Evolutionary conservation across 2,329 filamentous ascomycete species (phyloP).

Genomic region (Chrysoporthe puriensis): DNA sequence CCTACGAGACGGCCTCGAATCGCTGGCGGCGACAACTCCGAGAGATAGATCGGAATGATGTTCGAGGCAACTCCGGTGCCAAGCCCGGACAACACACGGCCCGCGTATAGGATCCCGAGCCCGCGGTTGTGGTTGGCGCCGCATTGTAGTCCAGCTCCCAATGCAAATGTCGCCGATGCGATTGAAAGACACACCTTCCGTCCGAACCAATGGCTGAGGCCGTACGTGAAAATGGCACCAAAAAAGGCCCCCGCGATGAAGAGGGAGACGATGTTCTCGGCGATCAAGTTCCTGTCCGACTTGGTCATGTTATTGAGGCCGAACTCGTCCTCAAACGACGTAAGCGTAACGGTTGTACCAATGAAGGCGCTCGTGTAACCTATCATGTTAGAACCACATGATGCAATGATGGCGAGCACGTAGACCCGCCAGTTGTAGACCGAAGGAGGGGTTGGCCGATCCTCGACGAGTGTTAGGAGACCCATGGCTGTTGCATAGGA

Average conservation of each 20-base stretch:
- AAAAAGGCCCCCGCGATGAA: constrained; percentile 26
- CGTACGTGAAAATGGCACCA: constrained; percentile 21
- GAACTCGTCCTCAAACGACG: constrained; percentile 73
- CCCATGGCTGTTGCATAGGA: constrained; percentile 8
- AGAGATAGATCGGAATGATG: constrained; percentile 23
- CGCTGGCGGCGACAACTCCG: constrained; percentile 23
- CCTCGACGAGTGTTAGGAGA: constrained; percentile 49
- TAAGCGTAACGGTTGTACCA: constrained; percentile 72
- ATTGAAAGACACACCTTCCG: constrained; percentile 38
- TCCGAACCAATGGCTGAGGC: constrained; percentile 55
- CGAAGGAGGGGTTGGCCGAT: constrained; percentile 58
- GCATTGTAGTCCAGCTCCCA: constrained; percentile 23
- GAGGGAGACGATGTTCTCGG: constrained; percentile 41
- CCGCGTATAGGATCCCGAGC: constrained; percentile 19
- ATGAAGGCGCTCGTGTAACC: constrained; percentile 76
- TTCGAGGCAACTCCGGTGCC: constrained; percentile 19
- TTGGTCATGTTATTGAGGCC: constrained; percentile 43
- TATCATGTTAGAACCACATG: constrained; percentile 60
- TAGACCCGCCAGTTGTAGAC: constrained; percentile 59
- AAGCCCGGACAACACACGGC: constrained; percentile 19
- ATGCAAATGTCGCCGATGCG: constrained; percentile 20
- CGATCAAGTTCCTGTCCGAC: constrained; percentile 54
- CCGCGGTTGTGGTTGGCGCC: constrained; percentile 12
- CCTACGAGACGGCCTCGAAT: constrained; percentile 25
- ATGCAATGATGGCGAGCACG: constrained; percentile 54